These are phyloP conservation scores for Hypoxylon crocopeplum DNA, from an alignment of 495 filamentous ascomycete genomes.

Conservation along the genomic window DNA sequence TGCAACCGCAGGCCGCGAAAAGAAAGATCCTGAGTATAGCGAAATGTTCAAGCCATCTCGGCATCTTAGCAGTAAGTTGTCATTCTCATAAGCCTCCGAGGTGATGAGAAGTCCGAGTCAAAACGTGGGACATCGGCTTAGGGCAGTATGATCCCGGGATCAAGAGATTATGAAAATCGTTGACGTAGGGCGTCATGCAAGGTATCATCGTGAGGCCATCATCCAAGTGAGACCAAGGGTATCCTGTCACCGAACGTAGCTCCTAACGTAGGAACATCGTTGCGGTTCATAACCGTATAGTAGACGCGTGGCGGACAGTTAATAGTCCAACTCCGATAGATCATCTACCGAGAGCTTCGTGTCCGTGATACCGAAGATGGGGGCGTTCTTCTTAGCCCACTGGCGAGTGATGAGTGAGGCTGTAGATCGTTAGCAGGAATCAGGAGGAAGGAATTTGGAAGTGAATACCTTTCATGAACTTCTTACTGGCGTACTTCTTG, in stretches of 20 bases:
- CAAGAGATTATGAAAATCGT: slow-evolving; percentile 29
- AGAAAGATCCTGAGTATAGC: slow-evolving; percentile 3
- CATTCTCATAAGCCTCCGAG: slow-evolving; percentile 4
- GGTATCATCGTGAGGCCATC: slow-evolving; percentile 36
- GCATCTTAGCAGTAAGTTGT: too few species aligned
- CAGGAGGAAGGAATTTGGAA: neutral
- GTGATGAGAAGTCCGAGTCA: slow-evolving; percentile 11
- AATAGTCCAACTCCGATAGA: slow-evolving; percentile 37
- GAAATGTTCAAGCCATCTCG: too few species aligned
- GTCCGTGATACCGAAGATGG: slow-evolving; percentile 51
- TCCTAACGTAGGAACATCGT: slow-evolving; percentile 34
- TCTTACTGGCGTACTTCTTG: slow-evolving; percentile 99
- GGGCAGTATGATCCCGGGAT: slow-evolving; percentile 1
- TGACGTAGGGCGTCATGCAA: slow-evolving; percentile 36
- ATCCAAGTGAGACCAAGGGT: slow-evolving; percentile 42
- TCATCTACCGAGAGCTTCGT: slow-evolving; percentile 50
- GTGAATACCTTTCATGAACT: slow-evolving; percentile 88
- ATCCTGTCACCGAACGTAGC: slow-evolving; percentile 34
- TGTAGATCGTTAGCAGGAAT: slow-evolving; percentile 45
- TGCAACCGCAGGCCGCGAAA: slow-evolving; percentile 22
- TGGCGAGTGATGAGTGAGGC: slow-evolving; percentile 89
- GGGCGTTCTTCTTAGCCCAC: slow-evolving; percentile 84
- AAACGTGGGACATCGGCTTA: slow-evolving; percentile 5
- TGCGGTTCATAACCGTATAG: slow-evolving; percentile 9
- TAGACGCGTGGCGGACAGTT: neutral